Conservation (phyloP, 2,329 filamentous ascomycete species). For the Venturia aucupariae region DNA sequence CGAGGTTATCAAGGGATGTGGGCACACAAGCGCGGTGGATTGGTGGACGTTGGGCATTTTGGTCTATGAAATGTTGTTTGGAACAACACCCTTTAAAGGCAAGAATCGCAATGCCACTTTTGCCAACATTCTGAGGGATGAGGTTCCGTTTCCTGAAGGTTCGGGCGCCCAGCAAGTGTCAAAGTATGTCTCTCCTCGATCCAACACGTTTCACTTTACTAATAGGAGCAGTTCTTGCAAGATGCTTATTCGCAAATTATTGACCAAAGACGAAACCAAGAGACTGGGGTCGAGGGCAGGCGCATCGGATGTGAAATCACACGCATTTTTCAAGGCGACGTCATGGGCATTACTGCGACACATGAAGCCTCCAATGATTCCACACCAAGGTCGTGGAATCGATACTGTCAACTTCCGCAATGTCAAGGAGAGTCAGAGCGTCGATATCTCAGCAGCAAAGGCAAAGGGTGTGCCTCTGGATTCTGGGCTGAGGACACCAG, state of each 20-base stretch:
- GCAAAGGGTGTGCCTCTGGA: slow-evolving; percentile 66
- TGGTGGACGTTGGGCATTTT: slow-evolving; percentile 98
- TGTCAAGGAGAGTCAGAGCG: slow-evolving; percentile 92
- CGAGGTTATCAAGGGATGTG: slow-evolving; percentile 97
- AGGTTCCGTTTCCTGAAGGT: slow-evolving; percentile 91
- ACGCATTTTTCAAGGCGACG: slow-evolving; percentile 91
- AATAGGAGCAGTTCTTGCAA: slow-evolving; percentile 70
- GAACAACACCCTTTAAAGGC: slow-evolving; percentile 97
- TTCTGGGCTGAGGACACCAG: slow-evolving; percentile 75
- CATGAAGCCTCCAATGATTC: slow-evolving; percentile 95
- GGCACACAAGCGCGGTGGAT: slow-evolving; percentile 95
- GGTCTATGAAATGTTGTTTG: slow-evolving; percentile 98
- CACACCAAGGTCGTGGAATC: slow-evolving; percentile 77
- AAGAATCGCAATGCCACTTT: slow-evolving; percentile 98
- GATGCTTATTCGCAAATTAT: slow-evolving; percentile 85
- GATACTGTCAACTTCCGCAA: slow-evolving; percentile 97
- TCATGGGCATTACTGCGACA: slow-evolving; percentile 96
- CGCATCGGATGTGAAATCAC: slow-evolving; percentile 90
- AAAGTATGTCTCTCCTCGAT: slow-evolving; percentile 57
- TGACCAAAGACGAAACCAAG: slow-evolving; percentile 96
- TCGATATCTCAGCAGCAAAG: slow-evolving; percentile 62
- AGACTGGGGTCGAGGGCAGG: slow-evolving; percentile 88
- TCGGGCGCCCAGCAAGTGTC: slow-evolving; percentile 75
- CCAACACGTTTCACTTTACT: slow-evolving; percentile 16
- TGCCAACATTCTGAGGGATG: slow-evolving; percentile 90